Conservation (phyloP, 257 asterid species). For the Scutellaria galericulata region DNA sequence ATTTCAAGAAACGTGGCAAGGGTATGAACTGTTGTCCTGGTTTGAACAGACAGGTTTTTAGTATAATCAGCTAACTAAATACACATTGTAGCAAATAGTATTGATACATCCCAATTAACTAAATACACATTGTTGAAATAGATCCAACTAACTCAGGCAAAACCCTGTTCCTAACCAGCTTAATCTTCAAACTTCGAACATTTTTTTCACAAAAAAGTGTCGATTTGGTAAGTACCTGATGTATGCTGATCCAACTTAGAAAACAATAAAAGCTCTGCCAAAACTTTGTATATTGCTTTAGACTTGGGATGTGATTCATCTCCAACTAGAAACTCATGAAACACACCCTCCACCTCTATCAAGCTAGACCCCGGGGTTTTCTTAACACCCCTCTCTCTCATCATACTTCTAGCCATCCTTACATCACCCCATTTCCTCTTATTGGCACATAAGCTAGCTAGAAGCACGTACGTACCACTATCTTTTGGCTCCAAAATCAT, state of each 20-base stretch:
- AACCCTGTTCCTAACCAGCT: no score
- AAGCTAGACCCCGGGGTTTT: conserved; percentile 75
- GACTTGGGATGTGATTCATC: conserved; percentile 61
- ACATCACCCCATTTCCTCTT: conserved; percentile 73
- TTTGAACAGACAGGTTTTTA: not conserved
- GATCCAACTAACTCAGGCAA: no score
- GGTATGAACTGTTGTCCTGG: not conserved
- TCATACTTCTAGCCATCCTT: conserved; percentile 63
- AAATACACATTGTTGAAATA: no score
- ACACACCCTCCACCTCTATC: conserved; percentile 67
- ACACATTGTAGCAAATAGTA: not conserved
- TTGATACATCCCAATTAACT: no score
- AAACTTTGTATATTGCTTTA: conserved; percentile 51
- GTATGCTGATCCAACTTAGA: conserved; percentile 45
- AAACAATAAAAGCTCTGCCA: conserved; percentile 45
- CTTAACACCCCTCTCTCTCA: conserved; percentile 70
- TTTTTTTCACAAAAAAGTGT: conserved; percentile 34
- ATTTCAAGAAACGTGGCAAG: not conserved
- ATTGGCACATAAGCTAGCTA: conserved; percentile 71
- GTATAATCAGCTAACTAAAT: not conserved
- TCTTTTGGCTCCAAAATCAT: conserved; percentile 70
- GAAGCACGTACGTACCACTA: conserved; percentile 73
- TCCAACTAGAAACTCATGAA: conserved; percentile 71
- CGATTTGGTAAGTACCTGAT: conserved; percentile 35
- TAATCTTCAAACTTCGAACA: not conserved